Base-by-base conservation (phyloP, 1,284 basidiomycete genomes). In the Boletellus deceptivus region DNA sequence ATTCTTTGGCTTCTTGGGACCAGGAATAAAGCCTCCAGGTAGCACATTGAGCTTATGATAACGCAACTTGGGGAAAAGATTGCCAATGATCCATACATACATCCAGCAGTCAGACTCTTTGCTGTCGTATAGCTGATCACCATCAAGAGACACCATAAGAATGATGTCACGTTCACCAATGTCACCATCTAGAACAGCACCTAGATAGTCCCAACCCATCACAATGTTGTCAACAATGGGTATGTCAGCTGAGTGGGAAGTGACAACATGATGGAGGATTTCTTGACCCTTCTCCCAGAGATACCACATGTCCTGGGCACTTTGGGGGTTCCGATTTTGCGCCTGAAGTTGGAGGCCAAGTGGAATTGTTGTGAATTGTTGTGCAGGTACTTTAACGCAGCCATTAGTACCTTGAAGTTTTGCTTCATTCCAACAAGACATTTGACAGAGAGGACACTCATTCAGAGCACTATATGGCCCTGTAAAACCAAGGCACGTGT, bases 341-440 rank as follows among this genome's bases (percentile, higher is more conserved):
- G 22, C 46, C 13, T 55, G 53, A 8, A 55, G 48, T n/a, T 55
- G 52, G 1, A 48, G 37, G 6, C 47, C 47, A 8, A 55, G 3
- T 0, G 38, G 48, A 14, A 54, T 54, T 0, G 52, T 55, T 0
- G 48, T 54, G 3, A 54, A 55, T 24, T 49, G 24, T 7, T 46
- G 29, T 0, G 39, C 39, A 5, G 47, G 29, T 0, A 48, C 20
- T 10, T 53, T 52, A 3, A 46, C 1, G 4, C 1, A n/a, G 3
- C 44, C 14, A 14, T 4, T 25, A 4, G 20, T 34, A 0, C 33
- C 36, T 11, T 47, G 37, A 24, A 52, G n/a, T 6, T 34, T 49
- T 14, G 0, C 38, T 1, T 56, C 14, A 3, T 49, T 31, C 45
- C 45, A 56, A 3, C 9, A 7, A 2, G n/a, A 50, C 0, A 22